These are phyloP conservation scores for Huntiella omanensis DNA, from an alignment of 2,329 filamentous ascomycete genomes.

Conservation along the genomic window DNA sequence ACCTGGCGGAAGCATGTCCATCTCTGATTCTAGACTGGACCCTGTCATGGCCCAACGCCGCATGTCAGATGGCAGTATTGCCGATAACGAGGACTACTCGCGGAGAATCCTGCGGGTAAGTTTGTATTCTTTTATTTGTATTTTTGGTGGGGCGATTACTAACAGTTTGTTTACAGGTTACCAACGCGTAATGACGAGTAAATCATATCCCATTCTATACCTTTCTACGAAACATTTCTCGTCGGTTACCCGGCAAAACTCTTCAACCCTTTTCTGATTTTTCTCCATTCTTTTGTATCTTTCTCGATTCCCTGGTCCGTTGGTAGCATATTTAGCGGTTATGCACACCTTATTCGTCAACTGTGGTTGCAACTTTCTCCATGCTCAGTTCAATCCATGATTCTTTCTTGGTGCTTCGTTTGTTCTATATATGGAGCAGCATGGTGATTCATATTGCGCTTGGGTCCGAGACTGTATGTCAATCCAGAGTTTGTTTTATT, in stretches of 20 bases:
- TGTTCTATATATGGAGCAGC: not conserved
- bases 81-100: conserved; percentile 93
- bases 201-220: not conserved
- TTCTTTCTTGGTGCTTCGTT: conserved; percentile 6
- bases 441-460: too few relatives aligned
- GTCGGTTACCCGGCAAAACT: conserved; percentile 5
- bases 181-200: conserved; percentile 31
- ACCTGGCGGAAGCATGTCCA: conserved; percentile 45
- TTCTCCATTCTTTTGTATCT: conserved; percentile 5
- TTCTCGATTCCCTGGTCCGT: conserved; percentile 9
- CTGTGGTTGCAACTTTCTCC: not conserved
- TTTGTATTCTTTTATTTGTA: conserved; percentile 10
- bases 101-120: conserved; percentile 83
- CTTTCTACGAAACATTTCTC: conserved; percentile 7
- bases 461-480: too few relatives aligned
- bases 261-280: conserved; percentile 1
- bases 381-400: not conserved
- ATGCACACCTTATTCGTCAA: not conserved
- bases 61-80: conserved; percentile 88
- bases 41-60: conserved; percentile 68
- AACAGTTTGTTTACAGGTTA: conserved; percentile 25
- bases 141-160: conserved; percentile 7
- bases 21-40: conserved; percentile 70
- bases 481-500: not conserved
- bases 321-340: conserved; percentile 11